Evolutionary conservation across 179 eudicot genomes (phyloP), one percentile per base, ranked within the genome.

Genomic region (Monotropa hypopitys): DNA sequence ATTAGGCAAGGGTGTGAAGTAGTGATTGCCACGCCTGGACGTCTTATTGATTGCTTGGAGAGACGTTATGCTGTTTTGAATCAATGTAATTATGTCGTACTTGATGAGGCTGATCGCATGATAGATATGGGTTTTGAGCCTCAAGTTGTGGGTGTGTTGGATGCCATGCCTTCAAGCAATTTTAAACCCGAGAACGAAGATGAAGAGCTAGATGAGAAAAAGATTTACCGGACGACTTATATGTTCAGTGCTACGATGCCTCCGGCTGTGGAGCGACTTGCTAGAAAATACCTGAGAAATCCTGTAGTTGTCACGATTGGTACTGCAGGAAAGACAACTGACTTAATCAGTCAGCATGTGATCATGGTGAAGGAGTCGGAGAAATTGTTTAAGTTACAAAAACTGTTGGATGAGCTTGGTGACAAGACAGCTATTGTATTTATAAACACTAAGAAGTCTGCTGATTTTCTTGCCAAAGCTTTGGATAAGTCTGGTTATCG

Each of bases 231-330:
- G 18, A 93, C 98, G 26, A 93, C 98, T 26, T 91, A 91, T 50
- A 93, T 93, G 98, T 93, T 93, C 46, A 90, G 97, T 77, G 98
- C 98, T 71, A 91, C 98, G 18, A 91, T 93, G 98, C 97, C 98
- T 7, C 90, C 97, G 20, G 92, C 97, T 72, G 97, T 93, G 15
- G 98, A 93, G 88, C 82, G 97, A 80, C 93, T 93, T 71, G 98
- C 98, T n/a, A 88, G 98, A 80, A 93, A 93, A 88, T 93, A 88
- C 83, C 74, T 93, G 78, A 89, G 98, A 79, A 93, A 93, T 78
- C 98, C 98, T 5, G 98, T 91, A 78, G 95, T 93, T 20, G 98
- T 93, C 49, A 93, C 88, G 20, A 91, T 93, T 51, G 98, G 98
- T 20, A 93, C 98, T 54, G 94, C 98, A 61, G 98, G 97, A n/a